A percentile compares a stretch with the other conserved stretches of the same genome.
These are phyloP conservation scores for Parafenestella ontariensis DNA, from an alignment of 2,329 filamentous ascomycete genomes.

Conservation along the genomic window DNA sequence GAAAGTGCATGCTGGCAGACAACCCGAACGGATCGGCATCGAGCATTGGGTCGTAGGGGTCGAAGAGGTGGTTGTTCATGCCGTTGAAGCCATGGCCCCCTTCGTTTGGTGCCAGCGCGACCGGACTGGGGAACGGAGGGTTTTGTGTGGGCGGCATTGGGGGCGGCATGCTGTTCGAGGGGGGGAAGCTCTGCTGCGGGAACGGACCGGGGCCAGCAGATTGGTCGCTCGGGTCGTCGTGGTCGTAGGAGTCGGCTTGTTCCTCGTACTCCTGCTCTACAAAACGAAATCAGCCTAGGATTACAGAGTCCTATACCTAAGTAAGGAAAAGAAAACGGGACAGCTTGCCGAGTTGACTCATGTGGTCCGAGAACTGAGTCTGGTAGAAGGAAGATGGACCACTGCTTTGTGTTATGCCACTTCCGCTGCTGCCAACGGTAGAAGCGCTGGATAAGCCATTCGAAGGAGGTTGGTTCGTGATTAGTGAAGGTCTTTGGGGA, in stretches of 20 bases:
- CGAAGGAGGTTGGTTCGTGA: constrained; percentile 45
- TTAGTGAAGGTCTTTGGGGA: constrained; percentile 48
- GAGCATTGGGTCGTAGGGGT: constrained; percentile 82
- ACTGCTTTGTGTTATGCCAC: constrained; percentile 46
- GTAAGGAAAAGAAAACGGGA: constrained; percentile 59
- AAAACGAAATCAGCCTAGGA: constrained; percentile 72
- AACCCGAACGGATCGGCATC: constrained; percentile 94
- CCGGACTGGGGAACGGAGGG: constrained; percentile 43
- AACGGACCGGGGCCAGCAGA: constrained; percentile 73
- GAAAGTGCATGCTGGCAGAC: constrained; percentile 94
- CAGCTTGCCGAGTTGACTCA: constrained; percentile 92
- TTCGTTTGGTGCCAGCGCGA: constrained; percentile 42
- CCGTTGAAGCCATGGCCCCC: constrained; percentile 50
- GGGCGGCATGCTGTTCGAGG: constrained; percentile 50
- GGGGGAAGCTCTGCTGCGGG: constrained; percentile 61
- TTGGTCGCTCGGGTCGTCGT: constrained; percentile 71
- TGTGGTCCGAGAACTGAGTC: constrained; percentile 89
- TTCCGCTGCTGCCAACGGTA: constrained; percentile 45
- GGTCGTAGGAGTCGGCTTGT: constrained; percentile 86
- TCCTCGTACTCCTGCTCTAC: constrained; percentile 98
- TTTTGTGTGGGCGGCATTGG: constrained; percentile 48
- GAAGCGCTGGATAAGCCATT: constrained; percentile 48
- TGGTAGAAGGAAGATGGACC: constrained; percentile 72
- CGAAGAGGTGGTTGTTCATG: constrained; percentile 63
- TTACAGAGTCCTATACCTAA: constrained; percentile 66